Evolutionary conservation across 2,329 filamentous ascomycete genomes (phyloP).

Genomic region (Aplosporella prunicola): DNA sequence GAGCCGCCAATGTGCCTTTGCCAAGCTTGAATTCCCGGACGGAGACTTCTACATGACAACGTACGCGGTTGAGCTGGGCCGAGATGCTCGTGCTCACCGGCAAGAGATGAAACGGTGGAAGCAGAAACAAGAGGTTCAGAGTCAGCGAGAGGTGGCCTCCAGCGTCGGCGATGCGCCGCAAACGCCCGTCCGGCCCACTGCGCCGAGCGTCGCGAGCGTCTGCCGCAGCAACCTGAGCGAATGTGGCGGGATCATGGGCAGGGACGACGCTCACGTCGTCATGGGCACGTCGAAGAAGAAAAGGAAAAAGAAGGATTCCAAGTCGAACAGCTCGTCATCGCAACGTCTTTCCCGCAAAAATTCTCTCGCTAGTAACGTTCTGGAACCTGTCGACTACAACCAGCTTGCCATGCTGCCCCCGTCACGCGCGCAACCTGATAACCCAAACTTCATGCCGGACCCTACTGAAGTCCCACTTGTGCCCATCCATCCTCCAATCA

Average conservation of each 20-base stretch:
- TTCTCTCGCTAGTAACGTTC: slow-evolving; percentile 26
- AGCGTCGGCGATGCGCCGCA: slow-evolving; percentile 10
- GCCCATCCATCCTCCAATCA: slow-evolving; percentile 60
- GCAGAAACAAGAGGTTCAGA: slow-evolving; percentile 36
- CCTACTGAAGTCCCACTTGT: slow-evolving; percentile 56
- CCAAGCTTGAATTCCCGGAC: slow-evolving; percentile 63
- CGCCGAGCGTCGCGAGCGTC: slow-evolving; percentile 9
- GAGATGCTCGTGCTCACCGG: slow-evolving; percentile 53
- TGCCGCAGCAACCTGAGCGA: slow-evolving; percentile 19
- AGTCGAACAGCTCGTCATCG: slow-evolving; percentile 44
- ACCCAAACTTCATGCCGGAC: slow-evolving; percentile 46
- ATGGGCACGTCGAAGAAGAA: slow-evolving; percentile 4
- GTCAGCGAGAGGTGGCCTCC: slow-evolving; percentile 27
- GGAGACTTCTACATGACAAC: slow-evolving; percentile 73
- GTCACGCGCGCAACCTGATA: slow-evolving; percentile 31
- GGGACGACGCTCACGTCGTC: slow-evolving; percentile 14
- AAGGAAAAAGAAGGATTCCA: slow-evolving; percentile 24
- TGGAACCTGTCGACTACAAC: slow-evolving; percentile 34
- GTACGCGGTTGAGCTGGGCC: slow-evolving; percentile 60
- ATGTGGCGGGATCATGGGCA: slow-evolving; percentile 19
- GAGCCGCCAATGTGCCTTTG: slow-evolving; percentile 42
- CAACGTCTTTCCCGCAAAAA: slow-evolving; percentile 27
- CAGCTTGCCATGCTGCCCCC: slow-evolving; percentile 46
- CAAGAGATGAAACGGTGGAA: slow-evolving; percentile 30
- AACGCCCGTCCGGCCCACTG: slow-evolving; percentile 12